Percentiles rank a stretch among this genome's conserved stretches.
Conservation (phyloP, 495 filamentous ascomycete genomes). For the Achaetomiella virescens region DNA sequence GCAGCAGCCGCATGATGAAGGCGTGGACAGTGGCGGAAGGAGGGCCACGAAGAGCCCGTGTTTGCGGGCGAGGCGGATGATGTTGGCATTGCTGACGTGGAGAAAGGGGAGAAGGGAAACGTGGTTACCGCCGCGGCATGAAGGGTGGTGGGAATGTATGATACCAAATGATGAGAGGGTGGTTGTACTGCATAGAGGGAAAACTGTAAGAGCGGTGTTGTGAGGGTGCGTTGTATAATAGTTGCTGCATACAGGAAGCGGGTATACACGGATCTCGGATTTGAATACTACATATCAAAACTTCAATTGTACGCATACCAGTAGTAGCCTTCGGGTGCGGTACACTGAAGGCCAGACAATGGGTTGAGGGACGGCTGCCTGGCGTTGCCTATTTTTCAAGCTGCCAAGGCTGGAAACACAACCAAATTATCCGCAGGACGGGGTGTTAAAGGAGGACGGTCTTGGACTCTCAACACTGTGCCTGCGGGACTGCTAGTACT, state of each 20-base stretch:
- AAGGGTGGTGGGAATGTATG: neutral
- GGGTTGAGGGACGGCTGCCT: too few species aligned
- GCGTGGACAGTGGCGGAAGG: slow-evolving; percentile 25
- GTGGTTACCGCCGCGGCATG: neutral
- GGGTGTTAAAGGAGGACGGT: too few species aligned
- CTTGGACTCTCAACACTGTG: too few species aligned
- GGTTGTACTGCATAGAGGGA: neutral
- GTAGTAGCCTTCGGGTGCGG: too few species aligned
- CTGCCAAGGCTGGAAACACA: too few species aligned
- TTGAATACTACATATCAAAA: too few species aligned
- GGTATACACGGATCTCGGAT: too few species aligned
- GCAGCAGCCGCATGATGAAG: slow-evolving; percentile 16
- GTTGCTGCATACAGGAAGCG: neutral
- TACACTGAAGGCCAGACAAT: too few species aligned
- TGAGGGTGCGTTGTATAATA: neutral
- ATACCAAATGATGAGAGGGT: neutral
- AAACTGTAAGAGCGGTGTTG: neutral
- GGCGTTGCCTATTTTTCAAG: neutral
- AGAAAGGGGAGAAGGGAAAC: too few species aligned
- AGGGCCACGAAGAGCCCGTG: slow-evolving; percentile 30
- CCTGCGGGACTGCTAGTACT: too few species aligned
- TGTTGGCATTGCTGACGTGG: neutral
- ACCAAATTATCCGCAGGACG: too few species aligned
- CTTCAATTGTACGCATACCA: too few species aligned
- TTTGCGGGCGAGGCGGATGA: slow-evolving; percentile 11